Conservation (phyloP, 106 monocot species). For the Dendrobium huoshanense region DNA sequence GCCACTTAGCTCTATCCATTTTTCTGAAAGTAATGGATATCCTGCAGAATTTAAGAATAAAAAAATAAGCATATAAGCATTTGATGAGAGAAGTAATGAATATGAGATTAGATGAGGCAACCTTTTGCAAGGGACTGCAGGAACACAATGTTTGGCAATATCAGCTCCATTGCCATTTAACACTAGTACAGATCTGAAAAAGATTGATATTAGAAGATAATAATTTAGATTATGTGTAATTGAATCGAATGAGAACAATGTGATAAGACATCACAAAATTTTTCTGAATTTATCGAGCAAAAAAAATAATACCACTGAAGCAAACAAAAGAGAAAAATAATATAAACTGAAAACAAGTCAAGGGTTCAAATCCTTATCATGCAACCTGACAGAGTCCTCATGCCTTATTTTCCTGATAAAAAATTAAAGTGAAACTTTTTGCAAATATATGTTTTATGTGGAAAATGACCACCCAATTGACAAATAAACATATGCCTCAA, state of each 20-base stretch:
- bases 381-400: no score
- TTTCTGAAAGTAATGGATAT: constrained; percentile 81
- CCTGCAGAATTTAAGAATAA: not conserved
- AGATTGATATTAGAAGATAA: not conserved
- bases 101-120: constrained; percentile 3
- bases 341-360: not conserved
- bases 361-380: no score
- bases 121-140: constrained; percentile 74
- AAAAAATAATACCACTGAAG: not conserved
- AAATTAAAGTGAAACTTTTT: no score
- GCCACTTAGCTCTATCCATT: constrained; percentile 54
- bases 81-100: not conserved
- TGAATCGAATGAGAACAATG: not conserved
- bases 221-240: not conserved
- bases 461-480: no score
- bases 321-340: not conserved
- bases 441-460: no score
- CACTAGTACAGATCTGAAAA: constrained; percentile 66
- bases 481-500: not conserved
- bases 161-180: constrained; percentile 88
- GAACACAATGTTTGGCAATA: constrained; percentile 83
- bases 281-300: not conserved
- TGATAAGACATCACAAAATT: not conserved
- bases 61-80: not conserved
- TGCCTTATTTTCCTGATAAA: no score